These are phyloP conservation scores for Cercospora sp. DNA, from an alignment of 2,329 filamentous ascomycete genomes.

Conservation along the genomic window DNA sequence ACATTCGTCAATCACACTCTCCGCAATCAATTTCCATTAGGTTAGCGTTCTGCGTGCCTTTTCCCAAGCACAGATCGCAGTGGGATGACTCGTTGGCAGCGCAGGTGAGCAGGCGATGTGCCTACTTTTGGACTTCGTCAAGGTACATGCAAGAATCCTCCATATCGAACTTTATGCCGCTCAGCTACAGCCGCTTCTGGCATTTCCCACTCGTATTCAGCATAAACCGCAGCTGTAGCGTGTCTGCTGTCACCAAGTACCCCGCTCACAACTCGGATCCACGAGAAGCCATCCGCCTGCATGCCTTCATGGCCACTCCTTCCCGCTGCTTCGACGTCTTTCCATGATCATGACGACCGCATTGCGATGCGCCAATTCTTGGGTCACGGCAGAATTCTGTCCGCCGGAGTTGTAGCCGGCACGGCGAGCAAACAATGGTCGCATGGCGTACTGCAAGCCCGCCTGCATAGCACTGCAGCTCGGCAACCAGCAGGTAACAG, in stretches of 20 bases:
- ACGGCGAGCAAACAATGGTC: background rate
- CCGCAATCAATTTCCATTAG: background rate
- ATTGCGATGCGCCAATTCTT: background rate
- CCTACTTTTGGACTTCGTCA: background rate
- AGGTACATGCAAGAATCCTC: conserved; percentile 19
- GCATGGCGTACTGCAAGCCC: background rate
- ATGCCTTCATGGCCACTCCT: background rate
- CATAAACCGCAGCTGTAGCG: conserved; percentile 17
- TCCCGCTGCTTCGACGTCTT: background rate
- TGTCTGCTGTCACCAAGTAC: background rate
- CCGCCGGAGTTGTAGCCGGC: background rate
- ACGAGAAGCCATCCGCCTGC: background rate
- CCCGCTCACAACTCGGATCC: conserved; percentile 3
- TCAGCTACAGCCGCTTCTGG: conserved; percentile 12
- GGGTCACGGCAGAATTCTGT: background rate
- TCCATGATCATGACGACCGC: background rate
- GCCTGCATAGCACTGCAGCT: conserved; percentile 6
- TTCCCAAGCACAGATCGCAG: background rate
- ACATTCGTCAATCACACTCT: background rate
- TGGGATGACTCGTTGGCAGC: conserved; percentile 15
- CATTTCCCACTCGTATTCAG: conserved; percentile 21
- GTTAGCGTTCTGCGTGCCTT: background rate
- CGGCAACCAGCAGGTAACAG: conserved; percentile 1
- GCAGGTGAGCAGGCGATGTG: background rate
- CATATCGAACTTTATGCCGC: conserved; percentile 11